phyloP scores from a whole-genome alignment of 805 yeast genomes.

The Candida endomychidarum region DNA sequence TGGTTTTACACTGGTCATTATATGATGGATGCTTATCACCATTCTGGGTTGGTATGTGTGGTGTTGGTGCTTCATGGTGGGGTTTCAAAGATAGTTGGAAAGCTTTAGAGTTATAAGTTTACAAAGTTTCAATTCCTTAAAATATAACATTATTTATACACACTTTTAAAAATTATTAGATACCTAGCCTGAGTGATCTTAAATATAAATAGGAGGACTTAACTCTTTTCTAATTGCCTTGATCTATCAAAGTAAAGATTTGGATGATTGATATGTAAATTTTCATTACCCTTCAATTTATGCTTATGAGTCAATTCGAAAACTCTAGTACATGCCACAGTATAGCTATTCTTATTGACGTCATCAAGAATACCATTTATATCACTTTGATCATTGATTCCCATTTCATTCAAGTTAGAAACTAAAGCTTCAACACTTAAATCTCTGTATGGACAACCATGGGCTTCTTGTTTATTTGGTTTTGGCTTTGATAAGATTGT shows the following conservation, averaged over 20 bases:
- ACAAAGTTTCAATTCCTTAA: not conserved
- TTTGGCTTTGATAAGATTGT: constrained; percentile 71
- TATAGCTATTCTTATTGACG: constrained; percentile 67
- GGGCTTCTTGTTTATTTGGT: constrained; percentile 67
- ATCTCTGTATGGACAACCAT: constrained; percentile 93
- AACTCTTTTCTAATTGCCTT: constrained; percentile 48
- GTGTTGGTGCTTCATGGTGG: constrained; percentile 46
- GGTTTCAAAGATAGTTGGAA: constrained; percentile 36
- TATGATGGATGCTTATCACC: constrained; percentile 45
- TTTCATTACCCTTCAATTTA: constrained; percentile 45
- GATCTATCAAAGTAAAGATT: constrained; percentile 83
- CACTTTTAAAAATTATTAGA: not conserved
- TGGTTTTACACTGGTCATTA: constrained; percentile 46
- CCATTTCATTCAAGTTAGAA: constrained; percentile 58
- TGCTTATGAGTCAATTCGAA: constrained; percentile 68
- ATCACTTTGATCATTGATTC: constrained; percentile 57
- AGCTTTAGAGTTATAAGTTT: constrained; percentile 32
- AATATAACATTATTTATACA: constrained; percentile 6
- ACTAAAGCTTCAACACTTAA: constrained; percentile 63
- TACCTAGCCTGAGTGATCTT: too few species aligned
- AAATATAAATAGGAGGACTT: too few species aligned
- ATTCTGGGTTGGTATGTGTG: constrained; percentile 49
- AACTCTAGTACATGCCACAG: constrained; percentile 86
- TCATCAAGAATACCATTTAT: constrained; percentile 65
- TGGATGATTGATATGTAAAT: constrained; percentile 76